A percentile compares a stretch with the other conserved stretches of the same genome.
These are phyloP conservation scores for Fraxinus sp. DNA, from an alignment of 305 asterid species.

Conservation along the genomic window DNA sequence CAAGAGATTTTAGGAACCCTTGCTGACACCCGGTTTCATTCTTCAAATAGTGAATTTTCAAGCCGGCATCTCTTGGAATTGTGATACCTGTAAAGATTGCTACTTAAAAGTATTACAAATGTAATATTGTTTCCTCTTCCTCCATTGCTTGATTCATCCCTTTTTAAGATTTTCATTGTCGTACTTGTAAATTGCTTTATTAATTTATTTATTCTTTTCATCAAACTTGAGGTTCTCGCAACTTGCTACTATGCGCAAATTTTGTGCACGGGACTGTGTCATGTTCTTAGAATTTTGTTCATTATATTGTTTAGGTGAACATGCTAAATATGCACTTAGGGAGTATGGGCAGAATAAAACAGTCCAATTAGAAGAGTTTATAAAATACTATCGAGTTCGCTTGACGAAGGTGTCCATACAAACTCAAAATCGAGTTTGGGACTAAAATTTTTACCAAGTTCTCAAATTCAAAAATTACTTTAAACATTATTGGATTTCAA, in stretches of 20 bases:
- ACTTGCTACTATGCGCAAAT: background rate
- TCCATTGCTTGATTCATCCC: slow-evolving; percentile 3
- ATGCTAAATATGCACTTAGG: background rate
- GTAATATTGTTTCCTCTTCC: background rate
- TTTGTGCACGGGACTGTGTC: too few relatives aligned
- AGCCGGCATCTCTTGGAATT: background rate
- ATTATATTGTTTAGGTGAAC: too few relatives aligned
- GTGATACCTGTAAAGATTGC: background rate
- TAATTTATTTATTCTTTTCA: slow-evolving; percentile 25
- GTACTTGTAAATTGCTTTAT: slow-evolving; percentile 32
- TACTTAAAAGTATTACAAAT: slow-evolving; percentile 4
- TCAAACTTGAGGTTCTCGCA: slow-evolving; percentile 7
- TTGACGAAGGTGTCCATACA: background rate
- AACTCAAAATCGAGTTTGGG: background rate
- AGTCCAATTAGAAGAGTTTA: background rate
- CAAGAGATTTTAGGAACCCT: background rate
- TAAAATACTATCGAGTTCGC: background rate
- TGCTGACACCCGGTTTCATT: background rate
- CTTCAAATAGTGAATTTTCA: background rate
- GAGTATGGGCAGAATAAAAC: background rate
- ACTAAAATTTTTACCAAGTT: background rate
- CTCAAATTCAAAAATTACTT: too few relatives aligned
- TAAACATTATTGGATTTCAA: background rate
- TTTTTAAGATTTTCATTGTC: background rate
- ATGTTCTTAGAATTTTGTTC: too few relatives aligned